Base-by-base conservation (phyloP, 345 rosid genomes). In the Lepidium africanum region DNA sequence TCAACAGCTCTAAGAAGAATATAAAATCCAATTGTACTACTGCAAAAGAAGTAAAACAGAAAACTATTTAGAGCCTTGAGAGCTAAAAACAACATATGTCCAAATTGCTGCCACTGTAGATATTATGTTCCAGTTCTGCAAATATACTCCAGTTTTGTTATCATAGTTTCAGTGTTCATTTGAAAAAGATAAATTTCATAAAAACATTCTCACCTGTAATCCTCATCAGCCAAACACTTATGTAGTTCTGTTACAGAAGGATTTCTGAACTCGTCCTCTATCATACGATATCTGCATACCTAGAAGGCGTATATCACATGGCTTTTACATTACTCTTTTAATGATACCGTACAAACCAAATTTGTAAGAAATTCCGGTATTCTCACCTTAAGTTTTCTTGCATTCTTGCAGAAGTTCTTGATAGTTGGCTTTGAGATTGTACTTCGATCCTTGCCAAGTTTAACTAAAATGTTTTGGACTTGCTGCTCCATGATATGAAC, bases 1-100 rank as follows among this genome's bases (percentile, higher is more conserved):
- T 91, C 97, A 49, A 79, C 93, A 46, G 97, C 96, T 81, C 96
- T 85, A 62, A 94, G 91, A 77, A 88, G 87, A 76, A 88, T 82
- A 70, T 88, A 90, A 63, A 92, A 86, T 62, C 97, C 91, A 62
- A 74, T 63, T 33, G 97, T 88, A 15, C 78, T 65, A 61, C 98
- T 92, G 83, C 72, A 4, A 15, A 27, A 56, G 67, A 39, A 69
- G 25, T 66, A 6, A n/a, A 60, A 58, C 37, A 59, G 10, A 67
- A 43, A 58, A 30, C 12, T 48, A 46, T 27, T 65, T 48, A 64
- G 45, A 55, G 45, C 59, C 42, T 40, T 51, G 3, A 38, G 47
- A 5, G 53, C 45, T 40, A 57, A 73, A 35, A 55, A 9, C 50
- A 71, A 16, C 19, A 60, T n/a, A 25, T 27, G 59, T 25, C 5